phyloP scores from a whole-genome alignment of 2,329 filamentous ascomycete species.

The Hymenoscyphus fraxineus region DNA sequence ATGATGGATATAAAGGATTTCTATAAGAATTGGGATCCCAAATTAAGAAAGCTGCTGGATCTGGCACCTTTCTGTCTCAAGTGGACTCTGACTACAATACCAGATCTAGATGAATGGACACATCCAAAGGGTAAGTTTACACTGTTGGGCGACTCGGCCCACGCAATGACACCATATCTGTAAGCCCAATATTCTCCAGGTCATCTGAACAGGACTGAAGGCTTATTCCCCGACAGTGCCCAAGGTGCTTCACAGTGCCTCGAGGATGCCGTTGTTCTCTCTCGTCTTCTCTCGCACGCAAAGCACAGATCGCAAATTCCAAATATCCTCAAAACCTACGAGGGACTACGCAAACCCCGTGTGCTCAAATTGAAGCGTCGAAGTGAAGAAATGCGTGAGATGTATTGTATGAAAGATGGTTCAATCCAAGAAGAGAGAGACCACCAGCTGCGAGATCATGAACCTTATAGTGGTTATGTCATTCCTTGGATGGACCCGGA shows the following conservation, averaged over 20 bases:
- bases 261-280: slow-evolving; percentile 56
- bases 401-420: slow-evolving; percentile 13
- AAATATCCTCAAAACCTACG: slow-evolving; percentile 44
- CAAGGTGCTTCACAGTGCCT: slow-evolving; percentile 63
- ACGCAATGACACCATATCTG: slow-evolving; percentile 48
- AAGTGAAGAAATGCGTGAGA: neutral
- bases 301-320: slow-evolving; percentile 29
- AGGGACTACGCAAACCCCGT: slow-evolving; percentile 52
- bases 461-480: slow-evolving; percentile 19
- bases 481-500: slow-evolving; percentile 50
- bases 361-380: slow-evolving; percentile 27
- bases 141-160: slow-evolving; percentile 54
- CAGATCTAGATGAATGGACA: slow-evolving; percentile 4
- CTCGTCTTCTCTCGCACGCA: slow-evolving; percentile 43
- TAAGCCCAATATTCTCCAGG: no score
- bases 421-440: slow-evolving; percentile 12
- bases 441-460: slow-evolving; percentile 12
- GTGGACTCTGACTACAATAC: slow-evolving; percentile 7
- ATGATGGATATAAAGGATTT: slow-evolving; percentile 33
- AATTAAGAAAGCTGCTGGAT: slow-evolving; percentile 9
- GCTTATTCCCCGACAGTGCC: no score
- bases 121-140: slow-evolving; percentile 4
- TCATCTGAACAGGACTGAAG: no score
- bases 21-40: slow-evolving; percentile 11
- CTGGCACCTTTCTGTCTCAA: slow-evolving; percentile 1